Evolutionary conservation across 345 rosid species (phyloP), one percentile per base, ranked within the genome.

Genomic region (Diplotaxis tenuifolia): DNA sequence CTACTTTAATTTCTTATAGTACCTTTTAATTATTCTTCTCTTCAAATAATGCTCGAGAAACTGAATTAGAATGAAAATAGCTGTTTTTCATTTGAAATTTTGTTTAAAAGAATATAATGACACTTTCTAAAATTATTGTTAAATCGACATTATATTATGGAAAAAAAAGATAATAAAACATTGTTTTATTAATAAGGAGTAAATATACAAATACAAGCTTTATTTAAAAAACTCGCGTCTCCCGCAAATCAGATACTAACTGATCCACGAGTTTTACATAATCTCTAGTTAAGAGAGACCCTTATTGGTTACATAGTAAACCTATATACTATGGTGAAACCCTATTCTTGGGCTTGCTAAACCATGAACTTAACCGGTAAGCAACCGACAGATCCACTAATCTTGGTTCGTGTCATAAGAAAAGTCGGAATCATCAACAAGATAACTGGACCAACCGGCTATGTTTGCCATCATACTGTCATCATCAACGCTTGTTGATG

Each of bases 401-500:
- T 52, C 57, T 36, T 62, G 64, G 64, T 52, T 29, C 25, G 20
- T 27, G 18, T 62, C 74, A 55, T 69, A 63, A 21, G 2, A 6
- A 56, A 62, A 76, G 34, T 45, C 60, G 18, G 70, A 47, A 42
- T 76, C 42, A 18, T 76, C 75, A 63, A 70, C 22, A 19, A 76
- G 71, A 76, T 76, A 63, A 14, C 6, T 56, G 21, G 79, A 70
- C 75, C 79, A 76, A 16, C 61, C 61, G 20, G 40, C 45, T 45
- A 31, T 70, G 60, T 63, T 19, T 8, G 1, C 18, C 65, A 70
- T 62, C 34, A 56, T 56, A 31, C 65, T 55, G 38, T 62, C 54
- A 49, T 45, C 79, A 64, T 76, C 71, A 76, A 64, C 66, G 75
- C 31, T 45, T 63, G 66, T 64, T 76, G 79, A 76, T 64, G 75